Base-by-base conservation (phyloP, 768 basidiomycete species). In the Pleurotus eryngii region DNA sequence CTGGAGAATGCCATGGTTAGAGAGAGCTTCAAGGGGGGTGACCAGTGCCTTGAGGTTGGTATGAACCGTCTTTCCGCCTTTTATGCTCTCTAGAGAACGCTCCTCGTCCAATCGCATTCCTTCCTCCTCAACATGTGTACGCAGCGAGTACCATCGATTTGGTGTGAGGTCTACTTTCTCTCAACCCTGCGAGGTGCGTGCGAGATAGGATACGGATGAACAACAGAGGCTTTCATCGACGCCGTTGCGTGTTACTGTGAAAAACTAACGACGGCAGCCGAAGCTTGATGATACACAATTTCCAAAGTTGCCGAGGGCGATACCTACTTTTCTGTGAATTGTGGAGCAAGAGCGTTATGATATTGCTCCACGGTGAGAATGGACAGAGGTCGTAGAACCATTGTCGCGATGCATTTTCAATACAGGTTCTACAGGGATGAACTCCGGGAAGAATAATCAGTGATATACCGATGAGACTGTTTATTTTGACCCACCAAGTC, bases 311-410 rank as follows among this genome's bases (percentile, higher is more conserved):
- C 30, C 30, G 30, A 9, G 30, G 30, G 30, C 30, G 30, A 35
- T 35, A 35, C 15, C n/a, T 45, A 45, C 4, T 17, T 22, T 22
- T 45, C 42, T 45, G 42, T n/a, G 20, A 45, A 17, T 22, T 45
- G 42, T 45, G 42, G 42, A 45, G 42, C 20, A 45, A 22, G n/a
- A 17, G n/a, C 6, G 20, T 45, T n/a, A n/a, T 45, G 42, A n/a
- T 45, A 22, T 22, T 14, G 42, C 42, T 45, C 42, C 42, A 45
- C 42, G 35, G 45, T 53, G 54, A 35, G 57, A 53, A 49, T 38
- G 38, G 48, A 50, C 11, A 35, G 9, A 35, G 30, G 9, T 35
- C 1, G 30, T 35, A 35, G 30, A 35, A 35, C 30, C 30, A 35
- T 35, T 35, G 30, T 35, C 9, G 30, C 30, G 30, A 35, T 35